Percentiles rank a stretch among this genome's conserved stretches.
Evolutionary conservation across 768 basidiomycete genomes (phyloP).

Genomic region (Lentinula edodes): DNA sequence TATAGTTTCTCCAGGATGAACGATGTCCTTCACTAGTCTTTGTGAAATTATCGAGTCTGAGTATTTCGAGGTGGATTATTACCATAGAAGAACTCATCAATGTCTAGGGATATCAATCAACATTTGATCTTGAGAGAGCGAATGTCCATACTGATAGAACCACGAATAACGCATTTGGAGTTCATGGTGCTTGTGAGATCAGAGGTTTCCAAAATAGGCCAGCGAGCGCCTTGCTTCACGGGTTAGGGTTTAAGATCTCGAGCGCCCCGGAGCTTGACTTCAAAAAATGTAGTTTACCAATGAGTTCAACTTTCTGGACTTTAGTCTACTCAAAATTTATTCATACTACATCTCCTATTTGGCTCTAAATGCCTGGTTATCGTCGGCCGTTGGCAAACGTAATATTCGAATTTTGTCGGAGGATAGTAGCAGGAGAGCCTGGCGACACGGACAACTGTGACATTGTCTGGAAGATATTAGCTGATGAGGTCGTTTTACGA

Average conservation of each 20-base stretch:
- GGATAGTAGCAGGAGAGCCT: conserved; percentile 22
- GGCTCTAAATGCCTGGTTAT: conserved; percentile 1
- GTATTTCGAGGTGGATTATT: conserved; percentile 6
- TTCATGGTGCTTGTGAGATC: neutral
- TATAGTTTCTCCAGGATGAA: conserved; percentile 54
- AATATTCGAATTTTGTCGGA: conserved; percentile 46
- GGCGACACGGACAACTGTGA: conserved; percentile 32
- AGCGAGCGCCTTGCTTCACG: neutral
- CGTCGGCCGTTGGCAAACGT: conserved; percentile 38
- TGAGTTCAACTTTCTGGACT: neutral
- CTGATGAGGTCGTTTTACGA: conserved; percentile 61
- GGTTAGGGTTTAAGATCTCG: neutral
- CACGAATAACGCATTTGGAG: conserved; percentile 33
- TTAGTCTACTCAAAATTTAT: neutral
- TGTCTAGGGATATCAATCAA: conserved; percentile 27
- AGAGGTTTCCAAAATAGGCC: conserved; percentile 1
- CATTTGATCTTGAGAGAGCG: neutral
- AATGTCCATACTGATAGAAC: conserved; percentile 41
- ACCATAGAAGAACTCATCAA: conserved; percentile 58
- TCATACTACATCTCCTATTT: neutral
- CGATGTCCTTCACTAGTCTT: conserved; percentile 42
- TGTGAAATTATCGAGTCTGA: neutral
- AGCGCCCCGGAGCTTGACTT: neutral
- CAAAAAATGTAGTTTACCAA: conserved; percentile 2
- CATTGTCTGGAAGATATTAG: conserved; percentile 54